Evolutionary conservation across 495 filamentous ascomycete genomes (phyloP).

Genomic region (Penicillium maclennaniae): DNA sequence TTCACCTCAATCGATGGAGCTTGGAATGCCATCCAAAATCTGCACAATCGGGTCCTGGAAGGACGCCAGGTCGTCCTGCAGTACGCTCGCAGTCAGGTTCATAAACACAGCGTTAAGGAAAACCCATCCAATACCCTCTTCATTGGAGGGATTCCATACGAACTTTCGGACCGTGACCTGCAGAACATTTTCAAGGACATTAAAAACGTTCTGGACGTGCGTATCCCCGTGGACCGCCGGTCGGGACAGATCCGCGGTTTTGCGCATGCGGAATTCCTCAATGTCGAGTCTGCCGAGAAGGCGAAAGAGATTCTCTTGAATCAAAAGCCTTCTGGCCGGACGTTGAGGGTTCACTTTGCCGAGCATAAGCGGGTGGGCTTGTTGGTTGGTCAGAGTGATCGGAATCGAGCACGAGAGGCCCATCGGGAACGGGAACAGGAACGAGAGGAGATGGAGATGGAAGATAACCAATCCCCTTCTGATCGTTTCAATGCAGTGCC

Average conservation of each 20-base stretch:
- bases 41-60: constrained; percentile 69
- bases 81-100: constrained; percentile 39
- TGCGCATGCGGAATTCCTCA: constrained; percentile 80
- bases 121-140: constrained; percentile 65
- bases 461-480: neutral
- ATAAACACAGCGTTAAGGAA: neutral
- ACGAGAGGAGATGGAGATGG: neutral
- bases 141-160: constrained; percentile 86
- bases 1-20: constrained; percentile 58
- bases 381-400: neutral
- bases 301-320: constrained; percentile 55
- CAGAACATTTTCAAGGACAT: constrained; percentile 75
- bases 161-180: constrained; percentile 83
- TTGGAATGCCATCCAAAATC: constrained; percentile 55
- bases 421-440: neutral
- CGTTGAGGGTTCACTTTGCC: constrained; percentile 63
- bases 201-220: constrained; percentile 70
- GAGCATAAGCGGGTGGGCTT: constrained; percentile 13
- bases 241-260: constrained; percentile 88
- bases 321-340: constrained; percentile 60
- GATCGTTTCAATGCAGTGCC: neutral
- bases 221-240: constrained; percentile 83
- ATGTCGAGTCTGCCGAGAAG: constrained; percentile 55
- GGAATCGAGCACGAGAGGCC: neutral
- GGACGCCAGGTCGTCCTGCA: constrained; percentile 71